A percentile compares a stretch with the other conserved stretches of the same genome.
phyloP scores from a whole-genome alignment of 257 asterid species.

The Rhazya stricta region DNA sequence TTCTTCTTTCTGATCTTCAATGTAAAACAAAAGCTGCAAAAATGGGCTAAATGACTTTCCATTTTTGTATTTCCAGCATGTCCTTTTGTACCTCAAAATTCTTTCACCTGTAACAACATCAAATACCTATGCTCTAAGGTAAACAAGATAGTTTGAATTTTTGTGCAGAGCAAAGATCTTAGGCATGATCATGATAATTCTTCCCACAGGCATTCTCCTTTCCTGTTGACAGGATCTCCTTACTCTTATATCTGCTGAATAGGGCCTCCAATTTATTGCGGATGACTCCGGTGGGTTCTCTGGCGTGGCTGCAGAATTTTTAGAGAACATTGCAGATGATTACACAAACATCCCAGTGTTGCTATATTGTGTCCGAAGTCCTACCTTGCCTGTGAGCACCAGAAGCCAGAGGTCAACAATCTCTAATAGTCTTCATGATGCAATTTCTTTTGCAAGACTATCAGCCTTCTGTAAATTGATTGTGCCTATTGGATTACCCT shows the following conservation, averaged over 20 bases:
- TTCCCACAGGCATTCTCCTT: background rate
- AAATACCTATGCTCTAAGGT: background rate
- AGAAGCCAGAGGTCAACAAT: constrained; percentile 48
- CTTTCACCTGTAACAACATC: background rate
- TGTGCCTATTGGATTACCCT: constrained; percentile 80
- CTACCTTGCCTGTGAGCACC: constrained; percentile 35
- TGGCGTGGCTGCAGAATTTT: constrained; percentile 74
- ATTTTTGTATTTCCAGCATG: background rate
- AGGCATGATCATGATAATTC: background rate
- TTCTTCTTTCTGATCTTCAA: background rate
- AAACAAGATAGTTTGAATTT: background rate
- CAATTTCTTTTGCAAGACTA: constrained; percentile 73
- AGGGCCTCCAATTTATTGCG: constrained; percentile 85
- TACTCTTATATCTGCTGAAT: constrained; percentile 12
- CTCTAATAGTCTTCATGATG: constrained; percentile 65
- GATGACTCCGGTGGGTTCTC: constrained; percentile 91
- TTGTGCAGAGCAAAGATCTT: background rate
- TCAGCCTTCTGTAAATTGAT: constrained; percentile 68
- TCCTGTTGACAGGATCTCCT: background rate
- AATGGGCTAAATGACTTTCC: background rate
- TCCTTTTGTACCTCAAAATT: background rate
- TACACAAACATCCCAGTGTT: constrained; percentile 77
- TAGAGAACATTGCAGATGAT: constrained; percentile 88
- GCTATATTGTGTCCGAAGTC: constrained; percentile 60
- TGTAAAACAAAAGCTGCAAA: background rate